Evolutionary conservation across 495 filamentous ascomycete species (phyloP).

Genomic region (Evansstolkia leycettana): DNA sequence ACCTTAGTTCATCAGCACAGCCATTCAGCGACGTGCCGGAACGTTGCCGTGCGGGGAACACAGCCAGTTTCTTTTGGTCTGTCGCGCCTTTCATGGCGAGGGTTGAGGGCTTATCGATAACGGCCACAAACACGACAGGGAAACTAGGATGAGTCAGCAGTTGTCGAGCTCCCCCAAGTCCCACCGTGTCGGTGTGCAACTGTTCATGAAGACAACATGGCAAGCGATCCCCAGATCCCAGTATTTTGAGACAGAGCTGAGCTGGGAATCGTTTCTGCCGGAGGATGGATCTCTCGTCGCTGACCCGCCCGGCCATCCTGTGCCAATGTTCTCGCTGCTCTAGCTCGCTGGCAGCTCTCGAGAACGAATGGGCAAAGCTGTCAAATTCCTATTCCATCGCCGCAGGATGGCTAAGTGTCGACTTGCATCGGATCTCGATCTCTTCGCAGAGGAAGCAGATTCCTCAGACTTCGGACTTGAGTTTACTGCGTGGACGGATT

Average conservation of each 20-base stretch:
- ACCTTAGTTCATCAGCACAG: too few relatives aligned
- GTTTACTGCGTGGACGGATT: slow-evolving; percentile 26
- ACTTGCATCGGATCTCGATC: slow-evolving; percentile 30
- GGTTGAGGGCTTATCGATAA: slow-evolving; percentile 12
- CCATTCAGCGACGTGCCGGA: too few relatives aligned
- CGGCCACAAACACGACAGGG: slow-evolving; percentile 2
- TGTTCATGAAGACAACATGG: too few relatives aligned
- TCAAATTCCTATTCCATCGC: slow-evolving; percentile 30
- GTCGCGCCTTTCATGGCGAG: too few relatives aligned
- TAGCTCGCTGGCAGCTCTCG: slow-evolving; percentile 33
- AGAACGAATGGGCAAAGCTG: slow-evolving; percentile 36
- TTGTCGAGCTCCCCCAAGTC: too few relatives aligned
- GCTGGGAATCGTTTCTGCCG: too few relatives aligned
- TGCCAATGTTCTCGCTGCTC: slow-evolving; percentile 33
- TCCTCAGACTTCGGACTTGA: slow-evolving; percentile 28
- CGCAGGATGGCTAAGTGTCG: slow-evolving; percentile 32
- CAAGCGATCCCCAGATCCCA: neutral
- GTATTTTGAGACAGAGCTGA: slow-evolving; percentile 1
- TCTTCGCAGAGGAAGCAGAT: slow-evolving; percentile 30
- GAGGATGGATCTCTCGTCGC: slow-evolving; percentile 27
- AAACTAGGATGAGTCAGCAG: slow-evolving; percentile 22
- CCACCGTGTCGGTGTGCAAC: too few relatives aligned
- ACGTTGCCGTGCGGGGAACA: too few relatives aligned
- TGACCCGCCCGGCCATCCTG: slow-evolving; percentile 29
- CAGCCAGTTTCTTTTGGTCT: too few relatives aligned